Conservation (phyloP, 2,329 filamentous ascomycete species). For the Biscogniauxia mediterranea region DNA sequence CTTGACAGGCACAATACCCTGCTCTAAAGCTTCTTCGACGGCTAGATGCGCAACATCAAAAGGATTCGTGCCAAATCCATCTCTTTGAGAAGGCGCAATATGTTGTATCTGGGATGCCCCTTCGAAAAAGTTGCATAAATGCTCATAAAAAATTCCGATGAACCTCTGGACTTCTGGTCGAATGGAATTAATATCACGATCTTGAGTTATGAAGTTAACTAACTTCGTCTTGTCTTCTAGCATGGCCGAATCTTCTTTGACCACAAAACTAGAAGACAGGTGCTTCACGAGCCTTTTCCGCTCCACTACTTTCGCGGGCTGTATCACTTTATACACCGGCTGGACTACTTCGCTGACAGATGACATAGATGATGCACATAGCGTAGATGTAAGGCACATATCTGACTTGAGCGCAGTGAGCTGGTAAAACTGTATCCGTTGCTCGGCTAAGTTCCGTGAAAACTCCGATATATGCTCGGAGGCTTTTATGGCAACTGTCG, state of each 20-base stretch:
- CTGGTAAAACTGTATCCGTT: slow-evolving; percentile 46
- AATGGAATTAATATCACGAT: neutral
- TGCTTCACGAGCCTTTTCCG: slow-evolving; percentile 16
- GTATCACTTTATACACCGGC: slow-evolving; percentile 16
- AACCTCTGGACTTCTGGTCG: slow-evolving; percentile 9
- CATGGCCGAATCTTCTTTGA: slow-evolving; percentile 20
- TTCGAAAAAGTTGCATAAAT: slow-evolving; percentile 10
- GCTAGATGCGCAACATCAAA: slow-evolving; percentile 18
- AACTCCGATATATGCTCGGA: slow-evolving; percentile 7
- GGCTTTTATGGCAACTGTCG: slow-evolving; percentile 23
- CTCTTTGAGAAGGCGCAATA: slow-evolving; percentile 1
- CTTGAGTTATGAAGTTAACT: neutral
- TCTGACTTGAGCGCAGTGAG: slow-evolving; percentile 42
- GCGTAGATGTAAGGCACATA: slow-evolving; percentile 42
- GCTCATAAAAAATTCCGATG: slow-evolving; percentile 22
- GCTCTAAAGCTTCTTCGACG: slow-evolving; percentile 20
- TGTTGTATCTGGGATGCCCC: slow-evolving; percentile 1
- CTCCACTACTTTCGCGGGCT: slow-evolving; percentile 4
- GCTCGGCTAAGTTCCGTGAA: slow-evolving; percentile 29
- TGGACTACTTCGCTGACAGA: slow-evolving; percentile 12
- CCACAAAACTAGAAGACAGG: slow-evolving; percentile 21
- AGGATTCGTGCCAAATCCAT: slow-evolving; percentile 12
- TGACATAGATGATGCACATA: slow-evolving; percentile 22
- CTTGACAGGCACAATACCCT: slow-evolving; percentile 14
- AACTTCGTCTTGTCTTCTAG: neutral